Evolutionary conservation across 805 yeast genomes (phyloP), one percentile per base, ranked within the genome.

Genomic region (Candida khao-thaluensis): DNA sequence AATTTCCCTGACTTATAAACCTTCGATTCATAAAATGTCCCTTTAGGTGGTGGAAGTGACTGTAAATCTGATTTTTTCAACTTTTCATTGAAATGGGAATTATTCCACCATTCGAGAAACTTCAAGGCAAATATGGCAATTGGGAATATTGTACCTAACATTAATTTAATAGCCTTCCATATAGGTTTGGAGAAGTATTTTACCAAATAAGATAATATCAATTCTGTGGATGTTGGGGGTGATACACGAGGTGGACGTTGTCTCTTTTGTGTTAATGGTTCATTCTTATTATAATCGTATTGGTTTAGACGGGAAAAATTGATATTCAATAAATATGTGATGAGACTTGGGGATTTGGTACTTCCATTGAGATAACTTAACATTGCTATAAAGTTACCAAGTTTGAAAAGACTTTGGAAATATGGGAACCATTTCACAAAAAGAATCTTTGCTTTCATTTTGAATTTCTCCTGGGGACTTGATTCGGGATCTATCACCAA

Each of bases 61-160:
- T 62, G 62, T 33, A 78, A 80, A 40, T 70, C 68, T 33, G 69
- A 72, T 41, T 74, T 75, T 17, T 77, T 71, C 43, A 83, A 53
- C 53, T 77, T 76, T 3, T 74, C 60, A 3, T 86, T 79, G 53
- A 87, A 76, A 43, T 84, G 87, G 11, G 89, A 79, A 17, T 85
- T 76, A 44, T 80, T 79, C 95, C 95, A 90, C 96, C 97, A 90
- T 59, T 90, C 97, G 24, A 88, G 69, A 50, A 90, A 86, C 61
- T 88, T 87, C 44, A 90, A 69, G 17, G 81, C 53, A 55, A 91
- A 89, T 37, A 90, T 82, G 2, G 95, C 86, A 0, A 83, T 72
- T 0, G 96, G 96, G 61, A 91, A 78, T 31, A 81, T 57, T 2
- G 85, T 64, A 35, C 77, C 72, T 48, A 74, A 39, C 48, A 63